Conservation (phyloP, 495 filamentous ascomycete species). For the Xylaria castorea region DNA sequence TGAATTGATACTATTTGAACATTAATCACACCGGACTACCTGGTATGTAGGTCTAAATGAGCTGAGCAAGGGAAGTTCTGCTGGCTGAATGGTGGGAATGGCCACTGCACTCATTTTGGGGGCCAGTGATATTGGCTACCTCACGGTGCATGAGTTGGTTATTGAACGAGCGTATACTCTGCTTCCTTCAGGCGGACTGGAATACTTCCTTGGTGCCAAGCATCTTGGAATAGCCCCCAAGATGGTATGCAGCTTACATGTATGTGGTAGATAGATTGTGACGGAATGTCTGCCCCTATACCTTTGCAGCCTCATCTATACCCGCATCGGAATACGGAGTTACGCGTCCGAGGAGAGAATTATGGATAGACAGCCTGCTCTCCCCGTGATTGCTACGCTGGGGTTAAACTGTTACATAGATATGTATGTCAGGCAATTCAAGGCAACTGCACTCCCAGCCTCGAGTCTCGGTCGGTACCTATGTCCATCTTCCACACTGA, state of each 20-base stretch:
- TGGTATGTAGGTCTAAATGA: too few relatives aligned
- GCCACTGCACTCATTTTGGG: neutral
- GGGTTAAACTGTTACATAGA: neutral
- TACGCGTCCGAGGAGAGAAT: neutral
- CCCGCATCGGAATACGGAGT: neutral
- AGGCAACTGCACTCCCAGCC: neutral
- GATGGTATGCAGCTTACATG: neutral
- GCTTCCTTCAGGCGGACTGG: neutral
- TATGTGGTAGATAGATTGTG: neutral
- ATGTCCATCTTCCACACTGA: neutral
- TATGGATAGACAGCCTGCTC: too few relatives aligned
- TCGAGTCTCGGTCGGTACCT: neutral
- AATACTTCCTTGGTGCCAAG: neutral
- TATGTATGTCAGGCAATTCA: neutral
- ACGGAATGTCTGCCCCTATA: neutral
- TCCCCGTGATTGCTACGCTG: too few relatives aligned
- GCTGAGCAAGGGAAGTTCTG: neutral
- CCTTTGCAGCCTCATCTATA: neutral
- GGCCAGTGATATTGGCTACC: neutral
- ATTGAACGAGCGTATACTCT: too few relatives aligned
- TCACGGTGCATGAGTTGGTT: too few relatives aligned
- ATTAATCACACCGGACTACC: too few relatives aligned
- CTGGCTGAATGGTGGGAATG: neutral
- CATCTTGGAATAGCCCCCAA: neutral
- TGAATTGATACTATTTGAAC: neutral